Evolutionary conservation across 371 early-diverging fungal species (phyloP).

Genomic region (Mortierella sp.): DNA sequence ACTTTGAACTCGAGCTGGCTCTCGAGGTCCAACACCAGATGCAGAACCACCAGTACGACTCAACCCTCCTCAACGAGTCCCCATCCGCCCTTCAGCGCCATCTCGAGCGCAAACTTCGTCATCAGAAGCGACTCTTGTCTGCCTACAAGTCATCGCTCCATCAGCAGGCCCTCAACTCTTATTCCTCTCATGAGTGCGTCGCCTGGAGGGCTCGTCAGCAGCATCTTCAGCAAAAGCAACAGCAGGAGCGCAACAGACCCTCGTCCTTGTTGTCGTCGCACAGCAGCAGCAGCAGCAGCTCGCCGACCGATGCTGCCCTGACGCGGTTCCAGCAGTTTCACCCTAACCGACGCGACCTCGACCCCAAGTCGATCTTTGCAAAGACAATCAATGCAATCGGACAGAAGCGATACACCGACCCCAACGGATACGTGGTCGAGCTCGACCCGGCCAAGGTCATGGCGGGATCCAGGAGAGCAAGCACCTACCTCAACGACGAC

Average conservation of each 20-base stretch:
- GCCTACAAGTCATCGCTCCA: conserved; percentile 34
- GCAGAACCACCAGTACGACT: conserved; percentile 27
- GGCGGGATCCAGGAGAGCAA: conserved; percentile 52
- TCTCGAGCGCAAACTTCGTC: conserved; percentile 33
- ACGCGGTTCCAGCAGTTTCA: conserved; percentile 50
- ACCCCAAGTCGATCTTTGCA: conserved; percentile 40
- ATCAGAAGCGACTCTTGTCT: conserved; percentile 33
- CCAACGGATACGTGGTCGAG: conserved; percentile 45
- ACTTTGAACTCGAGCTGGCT: conserved; percentile 55
- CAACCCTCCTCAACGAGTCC: conserved; percentile 50
- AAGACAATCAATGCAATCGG: conserved; percentile 35
- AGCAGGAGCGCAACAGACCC: not conserved
- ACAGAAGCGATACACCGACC: conserved; percentile 42
- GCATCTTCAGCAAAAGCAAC: conserved; percentile 12
- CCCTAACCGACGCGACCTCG: conserved; percentile 31
- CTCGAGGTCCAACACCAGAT: conserved; percentile 34
- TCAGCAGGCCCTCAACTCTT: conserved; percentile 32
- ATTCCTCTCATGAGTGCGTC: conserved; percentile 44
- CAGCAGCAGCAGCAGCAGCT: not conserved
- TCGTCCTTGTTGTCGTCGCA: not conserved
- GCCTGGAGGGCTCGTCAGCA: conserved; percentile 46
- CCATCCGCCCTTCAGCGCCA: conserved; percentile 48
- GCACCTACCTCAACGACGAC: conserved; percentile 47
- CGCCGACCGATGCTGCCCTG: conserved; percentile 13
- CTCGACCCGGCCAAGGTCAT: conserved; percentile 48